These are phyloP conservation scores for Metarhizium brunneum DNA, from an alignment of 2,329 filamentous ascomycete genomes.

Conservation along the genomic window DNA sequence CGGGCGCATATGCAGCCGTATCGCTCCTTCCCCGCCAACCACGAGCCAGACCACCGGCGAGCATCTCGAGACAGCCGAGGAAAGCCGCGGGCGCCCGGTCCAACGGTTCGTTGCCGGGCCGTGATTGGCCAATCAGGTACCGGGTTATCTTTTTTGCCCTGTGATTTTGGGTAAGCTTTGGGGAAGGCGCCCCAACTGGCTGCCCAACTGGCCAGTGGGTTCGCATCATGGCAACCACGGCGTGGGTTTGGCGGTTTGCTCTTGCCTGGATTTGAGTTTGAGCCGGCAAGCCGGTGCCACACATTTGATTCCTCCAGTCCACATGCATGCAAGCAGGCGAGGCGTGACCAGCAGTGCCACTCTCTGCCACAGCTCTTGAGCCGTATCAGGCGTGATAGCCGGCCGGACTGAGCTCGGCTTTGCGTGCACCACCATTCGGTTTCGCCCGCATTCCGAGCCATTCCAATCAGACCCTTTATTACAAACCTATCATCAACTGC, in stretches of 20 bases:
- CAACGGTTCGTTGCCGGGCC: conserved; percentile 9
- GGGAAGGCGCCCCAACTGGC: no score
- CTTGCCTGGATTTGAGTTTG: no score
- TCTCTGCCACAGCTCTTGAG: neutral
- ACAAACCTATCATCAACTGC: neutral
- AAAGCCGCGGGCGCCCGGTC: conserved; percentile 21
- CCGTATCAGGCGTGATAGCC: neutral
- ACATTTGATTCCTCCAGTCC: no score
- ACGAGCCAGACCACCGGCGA: neutral
- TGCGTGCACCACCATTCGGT: neutral
- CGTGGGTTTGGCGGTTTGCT: no score
- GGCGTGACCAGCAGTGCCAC: no score
- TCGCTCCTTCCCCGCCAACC: neutral
- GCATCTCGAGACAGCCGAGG: conserved; percentile 20
- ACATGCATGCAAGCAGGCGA: no score
- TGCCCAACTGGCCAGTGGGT: no score
- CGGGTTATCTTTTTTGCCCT: conserved; percentile 5
- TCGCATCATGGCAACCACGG: no score
- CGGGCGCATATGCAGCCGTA: neutral
- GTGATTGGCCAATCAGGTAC: conserved; percentile 20
- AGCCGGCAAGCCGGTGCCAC: no score
- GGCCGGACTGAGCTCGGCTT: neutral
- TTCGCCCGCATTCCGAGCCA: conserved; percentile 1
- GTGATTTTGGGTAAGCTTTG: no score
- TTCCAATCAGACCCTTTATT: neutral